Evolutionary conservation across 2,329 filamentous ascomycete species (phyloP).

Genomic region (Sporothrix dimorphospora): DNA sequence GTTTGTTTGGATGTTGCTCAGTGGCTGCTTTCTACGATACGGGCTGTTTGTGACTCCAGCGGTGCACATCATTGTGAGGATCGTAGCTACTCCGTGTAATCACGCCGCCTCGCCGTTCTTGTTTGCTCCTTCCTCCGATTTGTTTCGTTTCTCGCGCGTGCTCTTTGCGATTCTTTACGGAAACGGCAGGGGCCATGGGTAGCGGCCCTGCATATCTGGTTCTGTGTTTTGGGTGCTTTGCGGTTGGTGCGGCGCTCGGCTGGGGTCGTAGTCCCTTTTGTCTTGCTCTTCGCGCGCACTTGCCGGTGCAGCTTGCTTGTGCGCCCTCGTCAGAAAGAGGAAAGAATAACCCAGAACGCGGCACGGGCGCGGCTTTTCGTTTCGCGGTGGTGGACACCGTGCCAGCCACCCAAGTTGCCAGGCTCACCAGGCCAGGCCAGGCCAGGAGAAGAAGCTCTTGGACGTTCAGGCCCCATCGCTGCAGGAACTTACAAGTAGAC

Average conservation of each 20-base stretch:
- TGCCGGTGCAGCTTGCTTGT: neutral
- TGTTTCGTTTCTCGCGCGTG: slow-evolving; percentile 1
- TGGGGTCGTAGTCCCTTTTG: neutral
- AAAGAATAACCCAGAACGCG: slow-evolving; percentile 11
- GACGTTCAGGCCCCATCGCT: neutral
- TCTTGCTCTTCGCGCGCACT: neutral
- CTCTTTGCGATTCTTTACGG: neutral
- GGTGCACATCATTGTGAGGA: neutral
- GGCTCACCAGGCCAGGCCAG: neutral
- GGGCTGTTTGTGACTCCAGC: neutral
- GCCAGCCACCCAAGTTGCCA: neutral
- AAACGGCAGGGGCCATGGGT: neutral
- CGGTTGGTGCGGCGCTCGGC: neutral
- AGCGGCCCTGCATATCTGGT: neutral
- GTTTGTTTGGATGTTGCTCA: slow-evolving; percentile 4
- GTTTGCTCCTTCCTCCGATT: neutral
- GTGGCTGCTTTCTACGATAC: neutral
- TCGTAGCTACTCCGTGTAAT: neutral
- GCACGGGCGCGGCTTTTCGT: slow-evolving; percentile 6
- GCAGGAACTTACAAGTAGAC: no score
- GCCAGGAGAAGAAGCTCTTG: neutral
- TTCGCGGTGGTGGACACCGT: slow-evolving; percentile 8
- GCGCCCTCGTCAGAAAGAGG: neutral
- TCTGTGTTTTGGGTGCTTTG: neutral
- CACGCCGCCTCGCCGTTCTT: neutral